A percentile compares a stretch with the other conserved stretches of the same genome.
Evolutionary conservation across 495 filamentous ascomycete species (phyloP).

Genomic region (Margaritispora aquatica): DNA sequence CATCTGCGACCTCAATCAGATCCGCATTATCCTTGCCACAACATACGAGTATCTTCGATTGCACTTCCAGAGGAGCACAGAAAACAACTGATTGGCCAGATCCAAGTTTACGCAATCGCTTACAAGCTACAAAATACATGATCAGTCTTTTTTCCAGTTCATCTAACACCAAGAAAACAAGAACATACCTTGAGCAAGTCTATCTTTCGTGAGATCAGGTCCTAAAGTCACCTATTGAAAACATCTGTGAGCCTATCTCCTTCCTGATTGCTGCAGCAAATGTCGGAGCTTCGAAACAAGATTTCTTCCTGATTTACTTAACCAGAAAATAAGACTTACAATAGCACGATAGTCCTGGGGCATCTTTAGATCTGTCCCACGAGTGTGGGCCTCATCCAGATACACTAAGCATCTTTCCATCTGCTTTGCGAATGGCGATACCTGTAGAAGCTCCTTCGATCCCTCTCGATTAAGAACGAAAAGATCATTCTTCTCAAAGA

Average conservation of each 20-base stretch:
- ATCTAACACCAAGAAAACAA: conserved; percentile 9
- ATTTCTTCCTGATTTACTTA: no score
- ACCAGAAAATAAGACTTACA: no score
- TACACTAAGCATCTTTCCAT: conserved; percentile 62
- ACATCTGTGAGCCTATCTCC: no score
- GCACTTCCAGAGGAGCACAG: conserved; percentile 46
- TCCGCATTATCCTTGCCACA: not conserved
- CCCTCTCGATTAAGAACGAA: conserved; percentile 38
- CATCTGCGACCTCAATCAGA: conserved; percentile 37
- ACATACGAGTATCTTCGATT: conserved; percentile 4
- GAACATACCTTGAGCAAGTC: conserved; percentile 63
- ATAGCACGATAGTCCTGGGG: conserved; percentile 53
- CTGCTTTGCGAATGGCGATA: conserved; percentile 54
- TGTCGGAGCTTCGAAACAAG: no score
- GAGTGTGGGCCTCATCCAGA: conserved; percentile 69
- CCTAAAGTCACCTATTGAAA: conserved; percentile 67
- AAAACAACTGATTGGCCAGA: conserved; percentile 59
- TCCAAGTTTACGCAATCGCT: conserved; percentile 59
- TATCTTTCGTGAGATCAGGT: conserved; percentile 60
- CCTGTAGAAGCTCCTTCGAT: conserved; percentile 41
- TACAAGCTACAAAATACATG: conserved; percentile 49
- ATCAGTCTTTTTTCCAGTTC: not conserved
- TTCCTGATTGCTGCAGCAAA: no score
- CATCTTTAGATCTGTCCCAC: conserved; percentile 67
- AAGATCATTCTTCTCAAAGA: conserved; percentile 44